Evolutionary conservation across 2,329 filamentous ascomycete genomes (phyloP).

Genomic region (Seiridium cupressi): DNA sequence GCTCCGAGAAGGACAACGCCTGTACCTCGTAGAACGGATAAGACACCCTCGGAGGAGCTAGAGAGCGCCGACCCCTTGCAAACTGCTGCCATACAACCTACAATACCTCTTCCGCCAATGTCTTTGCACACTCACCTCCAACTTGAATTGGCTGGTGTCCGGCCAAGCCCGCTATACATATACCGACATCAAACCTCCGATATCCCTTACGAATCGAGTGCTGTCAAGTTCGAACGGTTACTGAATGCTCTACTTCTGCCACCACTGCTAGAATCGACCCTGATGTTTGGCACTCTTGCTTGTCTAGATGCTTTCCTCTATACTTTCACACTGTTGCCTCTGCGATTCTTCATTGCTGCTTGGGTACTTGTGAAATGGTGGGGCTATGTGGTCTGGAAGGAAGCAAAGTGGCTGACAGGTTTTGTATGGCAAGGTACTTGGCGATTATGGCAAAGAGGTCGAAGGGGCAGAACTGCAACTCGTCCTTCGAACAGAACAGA

Average conservation of each 20-base stretch:
- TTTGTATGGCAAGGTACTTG: constrained; percentile 81
- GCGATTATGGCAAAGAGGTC: constrained; percentile 68
- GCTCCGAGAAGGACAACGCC: constrained; percentile 1
- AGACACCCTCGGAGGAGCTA: not conserved
- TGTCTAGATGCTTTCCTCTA: constrained; percentile 97
- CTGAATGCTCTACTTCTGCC: constrained; percentile 86
- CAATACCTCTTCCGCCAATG: constrained; percentile 64
- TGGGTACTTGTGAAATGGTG: constrained; percentile 78
- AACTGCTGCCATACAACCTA: constrained; percentile 51
- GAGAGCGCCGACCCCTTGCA: constrained; percentile 22
- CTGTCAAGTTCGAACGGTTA: constrained; percentile 86
- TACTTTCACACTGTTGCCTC: constrained; percentile 90
- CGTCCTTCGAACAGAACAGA: constrained; percentile 17
- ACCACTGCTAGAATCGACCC: constrained; percentile 75
- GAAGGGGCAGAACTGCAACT: constrained; percentile 39
- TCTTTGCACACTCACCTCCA: constrained; percentile 65
- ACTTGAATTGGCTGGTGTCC: constrained; percentile 60
- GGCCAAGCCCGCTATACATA: constrained; percentile 65
- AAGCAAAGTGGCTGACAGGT: constrained; percentile 66
- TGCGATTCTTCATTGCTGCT: constrained; percentile 81
- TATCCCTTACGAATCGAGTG: constrained; percentile 84
- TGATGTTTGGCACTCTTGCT: constrained; percentile 85
- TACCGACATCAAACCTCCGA: constrained; percentile 56
- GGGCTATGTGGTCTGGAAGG: constrained; percentile 68
- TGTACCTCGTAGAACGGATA: constrained; percentile 14